A percentile compares a stretch with the other conserved stretches of the same genome.
Conservation (phyloP, 305 asterid species). For the Fraxinus paxiana region DNA sequence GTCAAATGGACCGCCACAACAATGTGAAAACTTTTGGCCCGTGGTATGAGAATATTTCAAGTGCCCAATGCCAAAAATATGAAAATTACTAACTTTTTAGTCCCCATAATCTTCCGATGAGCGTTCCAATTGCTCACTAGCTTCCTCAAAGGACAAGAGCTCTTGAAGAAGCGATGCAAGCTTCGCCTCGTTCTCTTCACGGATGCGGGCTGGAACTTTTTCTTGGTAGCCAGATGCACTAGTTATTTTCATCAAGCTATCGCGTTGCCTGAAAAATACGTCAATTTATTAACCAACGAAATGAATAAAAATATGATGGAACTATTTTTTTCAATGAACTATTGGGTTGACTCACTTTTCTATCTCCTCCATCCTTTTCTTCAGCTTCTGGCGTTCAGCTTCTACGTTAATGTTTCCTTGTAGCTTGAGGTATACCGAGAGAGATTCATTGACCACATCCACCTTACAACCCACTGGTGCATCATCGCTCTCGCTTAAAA, state of each 20-base stretch:
- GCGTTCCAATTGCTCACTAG: slow-evolving; percentile 48
- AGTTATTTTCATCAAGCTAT: slow-evolving; percentile 46
- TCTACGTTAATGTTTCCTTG: slow-evolving; percentile 49
- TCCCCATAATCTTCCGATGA: neutral
- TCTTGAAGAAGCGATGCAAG: slow-evolving; percentile 55
- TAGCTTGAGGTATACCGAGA: slow-evolving; percentile 59
- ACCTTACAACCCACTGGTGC: slow-evolving; percentile 72
- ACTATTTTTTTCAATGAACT: neutral
- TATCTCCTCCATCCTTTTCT: slow-evolving; percentile 69
- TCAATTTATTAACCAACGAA: neutral
- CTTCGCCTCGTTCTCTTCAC: slow-evolving; percentile 51
- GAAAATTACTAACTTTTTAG: neutral
- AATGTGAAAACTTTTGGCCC: neutral
- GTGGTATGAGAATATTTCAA: neutral
- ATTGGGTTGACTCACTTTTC: slow-evolving; percentile 47
- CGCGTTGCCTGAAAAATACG: slow-evolving; percentile 62
- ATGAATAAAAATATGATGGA: neutral
- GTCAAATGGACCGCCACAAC: neutral
- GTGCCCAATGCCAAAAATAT: neutral
- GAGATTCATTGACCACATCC: slow-evolving; percentile 57
- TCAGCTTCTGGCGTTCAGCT: slow-evolving; percentile 76
- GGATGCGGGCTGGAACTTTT: slow-evolving; percentile 63
- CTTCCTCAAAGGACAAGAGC: slow-evolving; percentile 52
- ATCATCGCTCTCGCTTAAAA: slow-evolving; percentile 51
- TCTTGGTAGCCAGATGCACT: slow-evolving; percentile 69